Base-by-base conservation (phyloP, 768 basidiomycete species). In the Macrolepiota fuliginosa region DNA sequence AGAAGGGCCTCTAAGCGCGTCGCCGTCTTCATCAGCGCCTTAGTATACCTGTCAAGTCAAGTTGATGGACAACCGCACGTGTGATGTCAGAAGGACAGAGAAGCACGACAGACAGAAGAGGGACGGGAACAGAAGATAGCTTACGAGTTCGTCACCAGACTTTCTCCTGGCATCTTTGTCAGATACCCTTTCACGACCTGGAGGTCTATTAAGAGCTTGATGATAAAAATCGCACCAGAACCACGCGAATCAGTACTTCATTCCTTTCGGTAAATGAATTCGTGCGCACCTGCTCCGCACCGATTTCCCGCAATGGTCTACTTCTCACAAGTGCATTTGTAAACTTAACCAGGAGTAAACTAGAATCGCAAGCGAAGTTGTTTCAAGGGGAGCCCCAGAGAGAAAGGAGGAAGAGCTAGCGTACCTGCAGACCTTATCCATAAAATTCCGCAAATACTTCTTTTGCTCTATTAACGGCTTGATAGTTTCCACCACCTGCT, bases 371-470 rank as follows among this genome's bases (percentile, higher is more conserved):
- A 32, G 32, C 4, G 5, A 35, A 53, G n/a, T 45, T 52, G 32
- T 32, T 65, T 51, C 56, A 54, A 62, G 29, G 32, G 17, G 15
- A 45, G 15, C 40, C 19, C 6, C 32, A 40, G 36, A 9, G 24
- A 1, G 25, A 42, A 47, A 29, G 10, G 39, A 27, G 9, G 19
- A 24, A 47, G 50, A 11, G 10, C 24, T 24, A 37, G 37, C 69
- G 79, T 57, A 97, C 96, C 91, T 93, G 60, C 91, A 90, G 9
- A 90, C 89, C 72, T 97, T 98, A 71, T 99, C 97, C 55, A 95
- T 86, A 72, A 96, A 86, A 74, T 96, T 99, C 57, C 94, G 81
- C 46, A 94, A 71, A 73, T 96, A 98, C 70, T 94, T 97, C 83
- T 97, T 97, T 68, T 94, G 92, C 73, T 98, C 95, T 10, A 98